These are phyloP conservation scores for Athelia psychrophila DNA, from an alignment of 1,284 basidiomycete genomes.

Conservation along the genomic window DNA sequence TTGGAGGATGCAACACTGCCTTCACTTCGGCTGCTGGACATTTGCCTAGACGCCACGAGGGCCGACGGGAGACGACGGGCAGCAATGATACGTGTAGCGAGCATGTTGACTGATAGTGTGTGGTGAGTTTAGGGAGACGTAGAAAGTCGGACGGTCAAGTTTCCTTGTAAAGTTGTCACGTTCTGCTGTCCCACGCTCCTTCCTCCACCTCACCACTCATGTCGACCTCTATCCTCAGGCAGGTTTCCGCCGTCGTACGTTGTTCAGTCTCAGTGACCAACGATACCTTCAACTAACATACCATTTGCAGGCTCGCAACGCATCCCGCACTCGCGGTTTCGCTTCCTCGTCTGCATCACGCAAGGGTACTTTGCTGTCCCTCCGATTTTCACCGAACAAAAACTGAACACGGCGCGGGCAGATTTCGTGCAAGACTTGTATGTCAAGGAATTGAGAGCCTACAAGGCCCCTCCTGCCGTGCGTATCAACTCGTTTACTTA, in stretches of 20 bases:
- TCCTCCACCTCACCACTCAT: constrained; percentile 49
- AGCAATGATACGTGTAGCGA: constrained; percentile 41
- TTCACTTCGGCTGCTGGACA: constrained; percentile 38
- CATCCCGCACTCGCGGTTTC: constrained; percentile 52
- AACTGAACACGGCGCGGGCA: constrained; percentile 40
- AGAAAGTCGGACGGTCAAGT: no score
- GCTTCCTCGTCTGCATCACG: constrained; percentile 63
- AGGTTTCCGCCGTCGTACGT: constrained; percentile 49
- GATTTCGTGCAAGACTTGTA: constrained; percentile 94
- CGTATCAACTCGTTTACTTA: constrained; percentile 21
- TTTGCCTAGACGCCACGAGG: constrained; percentile 34
- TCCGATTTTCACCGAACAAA: constrained; percentile 11
- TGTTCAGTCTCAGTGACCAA: constrained; percentile 2
- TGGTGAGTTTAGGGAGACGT: not conserved
- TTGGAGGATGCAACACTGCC: constrained; percentile 56
- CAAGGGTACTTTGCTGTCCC: constrained; percentile 56
- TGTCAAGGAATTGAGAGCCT: constrained; percentile 85
- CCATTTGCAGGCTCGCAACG: constrained; percentile 34
- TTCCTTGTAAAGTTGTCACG: not conserved
- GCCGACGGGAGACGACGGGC: constrained; percentile 41
- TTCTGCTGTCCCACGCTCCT: constrained; percentile 8
- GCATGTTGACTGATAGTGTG: constrained; percentile 35
- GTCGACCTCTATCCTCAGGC: constrained; percentile 60
- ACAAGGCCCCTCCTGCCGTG: constrained; percentile 69
- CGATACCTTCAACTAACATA: no score